phyloP scores from a whole-genome alignment of 2,329 filamentous ascomycete genomes.

The Phyllosticta citribraziliensis region DNA sequence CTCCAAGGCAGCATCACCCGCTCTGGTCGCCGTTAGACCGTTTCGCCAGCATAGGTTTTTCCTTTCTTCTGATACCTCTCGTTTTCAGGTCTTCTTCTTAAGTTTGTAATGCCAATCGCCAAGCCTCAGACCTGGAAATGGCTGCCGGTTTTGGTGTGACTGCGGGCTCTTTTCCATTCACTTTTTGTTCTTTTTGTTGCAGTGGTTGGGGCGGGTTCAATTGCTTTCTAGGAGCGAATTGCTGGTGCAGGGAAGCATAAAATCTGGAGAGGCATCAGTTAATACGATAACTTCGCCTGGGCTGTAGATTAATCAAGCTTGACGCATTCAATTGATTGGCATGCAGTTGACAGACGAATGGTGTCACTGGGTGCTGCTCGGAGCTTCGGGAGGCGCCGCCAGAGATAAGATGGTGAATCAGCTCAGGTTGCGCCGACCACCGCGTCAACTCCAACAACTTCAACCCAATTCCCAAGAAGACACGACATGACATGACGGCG shows the following conservation, averaged over 20 bases:
- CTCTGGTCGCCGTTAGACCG: constrained; percentile 74
- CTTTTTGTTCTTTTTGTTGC: background rate
- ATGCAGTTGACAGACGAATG: background rate
- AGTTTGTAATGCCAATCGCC: constrained; percentile 30
- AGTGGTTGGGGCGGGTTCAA: constrained; percentile 3
- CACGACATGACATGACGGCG: constrained; percentile 23
- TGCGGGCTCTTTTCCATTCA: background rate
- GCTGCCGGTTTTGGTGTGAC: constrained; percentile 2
- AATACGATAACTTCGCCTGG: constrained; percentile 7
- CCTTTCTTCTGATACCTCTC: constrained; percentile 32
- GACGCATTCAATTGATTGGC: background rate
- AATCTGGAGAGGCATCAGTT: constrained; percentile 8
- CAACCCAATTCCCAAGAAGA: background rate
- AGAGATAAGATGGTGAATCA: background rate
- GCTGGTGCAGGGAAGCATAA: constrained; percentile 7
- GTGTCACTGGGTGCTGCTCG: background rate
- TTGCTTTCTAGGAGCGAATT: constrained; percentile 6
- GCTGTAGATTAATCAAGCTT: constrained; percentile 11
- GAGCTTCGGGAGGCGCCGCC: background rate
- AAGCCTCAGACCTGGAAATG: constrained; percentile 6
- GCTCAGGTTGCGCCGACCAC: background rate
- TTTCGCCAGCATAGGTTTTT: constrained; percentile 15
- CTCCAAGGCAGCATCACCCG: constrained; percentile 62
- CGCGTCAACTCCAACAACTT: background rate
- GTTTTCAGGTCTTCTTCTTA: constrained; percentile 25